Conservation (phyloP, 768 basidiomycete species). For the Nidularia sp. region DNA sequence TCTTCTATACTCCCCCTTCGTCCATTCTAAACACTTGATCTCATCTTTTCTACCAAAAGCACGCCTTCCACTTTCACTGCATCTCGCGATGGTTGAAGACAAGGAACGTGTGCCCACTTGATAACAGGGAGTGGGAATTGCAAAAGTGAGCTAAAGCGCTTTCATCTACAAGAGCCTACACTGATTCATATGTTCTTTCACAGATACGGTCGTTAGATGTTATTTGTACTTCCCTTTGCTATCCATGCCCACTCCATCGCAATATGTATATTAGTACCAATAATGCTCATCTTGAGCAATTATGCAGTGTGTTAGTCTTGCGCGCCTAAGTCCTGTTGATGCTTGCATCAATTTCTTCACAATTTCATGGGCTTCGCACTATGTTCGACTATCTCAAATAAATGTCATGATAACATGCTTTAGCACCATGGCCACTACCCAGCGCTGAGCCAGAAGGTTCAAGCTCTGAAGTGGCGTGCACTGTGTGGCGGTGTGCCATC, state of each 20-base stretch:
- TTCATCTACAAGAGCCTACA: background rate
- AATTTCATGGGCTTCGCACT: too few relatives aligned
- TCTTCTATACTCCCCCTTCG: background rate
- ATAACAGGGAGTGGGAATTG: constrained; percentile 96
- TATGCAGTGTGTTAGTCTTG: too few relatives aligned
- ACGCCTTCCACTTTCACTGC: constrained; percentile 99
- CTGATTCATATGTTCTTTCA: background rate
- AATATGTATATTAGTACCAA: background rate
- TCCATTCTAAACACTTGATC: background rate
- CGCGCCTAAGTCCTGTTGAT: too few relatives aligned
- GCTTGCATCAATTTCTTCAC: too few relatives aligned
- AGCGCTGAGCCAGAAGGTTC: too few relatives aligned
- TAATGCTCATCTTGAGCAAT: too few relatives aligned
- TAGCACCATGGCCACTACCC: too few relatives aligned
- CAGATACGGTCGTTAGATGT: constrained; percentile 38
- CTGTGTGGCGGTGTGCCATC: too few relatives aligned
- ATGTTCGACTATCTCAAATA: too few relatives aligned
- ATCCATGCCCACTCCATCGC: background rate
- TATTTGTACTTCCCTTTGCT: background rate
- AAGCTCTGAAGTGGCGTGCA: too few relatives aligned
- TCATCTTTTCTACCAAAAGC: constrained; percentile 39
- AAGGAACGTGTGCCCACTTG: constrained; percentile 89
- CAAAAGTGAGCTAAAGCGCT: constrained; percentile 72
- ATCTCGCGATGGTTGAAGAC: constrained; percentile 99
- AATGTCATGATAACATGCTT: too few relatives aligned